phyloP scores from a whole-genome alignment of 805 yeast species.

The Priceomyces fermenticarens region DNA sequence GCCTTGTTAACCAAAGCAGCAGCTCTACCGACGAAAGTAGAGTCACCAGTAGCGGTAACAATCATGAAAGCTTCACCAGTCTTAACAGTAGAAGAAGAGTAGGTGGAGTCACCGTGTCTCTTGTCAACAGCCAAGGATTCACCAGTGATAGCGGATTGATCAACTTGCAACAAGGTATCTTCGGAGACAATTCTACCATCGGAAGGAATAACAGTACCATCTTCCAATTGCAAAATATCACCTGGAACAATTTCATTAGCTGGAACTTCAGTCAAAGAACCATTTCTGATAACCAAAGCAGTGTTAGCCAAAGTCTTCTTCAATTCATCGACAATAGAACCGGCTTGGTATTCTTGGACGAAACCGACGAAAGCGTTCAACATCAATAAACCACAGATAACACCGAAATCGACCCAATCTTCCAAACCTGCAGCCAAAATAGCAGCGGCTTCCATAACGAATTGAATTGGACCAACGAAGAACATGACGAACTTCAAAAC shows the following conservation, averaged over 20 bases:
- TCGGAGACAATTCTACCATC: constrained; percentile 89
- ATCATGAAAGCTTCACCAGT: constrained; percentile 94
- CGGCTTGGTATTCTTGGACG: constrained; percentile 96
- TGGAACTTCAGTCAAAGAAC: constrained; percentile 69
- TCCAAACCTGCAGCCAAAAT: constrained; percentile 92
- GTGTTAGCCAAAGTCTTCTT: constrained; percentile 92
- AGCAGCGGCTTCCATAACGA: constrained; percentile 97
- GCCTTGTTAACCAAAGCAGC: constrained; percentile 96
- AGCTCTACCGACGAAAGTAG: constrained; percentile 95
- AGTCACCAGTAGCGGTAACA: constrained; percentile 93
- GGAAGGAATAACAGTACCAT: constrained; percentile 89
- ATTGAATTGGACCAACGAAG: constrained; percentile 94
- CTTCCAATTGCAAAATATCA: constrained; percentile 89
- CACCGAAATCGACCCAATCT: constrained; percentile 99
- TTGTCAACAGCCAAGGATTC: constrained; percentile 95
- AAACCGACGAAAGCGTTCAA: constrained; percentile 94
- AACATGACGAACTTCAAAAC: constrained; percentile 77
- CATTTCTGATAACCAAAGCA: constrained; percentile 83
- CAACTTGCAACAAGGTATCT: constrained; percentile 84
- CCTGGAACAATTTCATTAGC: constrained; percentile 92
- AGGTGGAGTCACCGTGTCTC: constrained; percentile 79
- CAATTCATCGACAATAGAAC: constrained; percentile 94
- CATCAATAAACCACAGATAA: constrained; percentile 80
- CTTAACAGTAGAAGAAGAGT: constrained; percentile 92
- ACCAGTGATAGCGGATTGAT: constrained; percentile 97